Conservation (phyloP, 495 filamentous ascomycete genomes). For the Aspergillus sclerotioniger region DNA sequence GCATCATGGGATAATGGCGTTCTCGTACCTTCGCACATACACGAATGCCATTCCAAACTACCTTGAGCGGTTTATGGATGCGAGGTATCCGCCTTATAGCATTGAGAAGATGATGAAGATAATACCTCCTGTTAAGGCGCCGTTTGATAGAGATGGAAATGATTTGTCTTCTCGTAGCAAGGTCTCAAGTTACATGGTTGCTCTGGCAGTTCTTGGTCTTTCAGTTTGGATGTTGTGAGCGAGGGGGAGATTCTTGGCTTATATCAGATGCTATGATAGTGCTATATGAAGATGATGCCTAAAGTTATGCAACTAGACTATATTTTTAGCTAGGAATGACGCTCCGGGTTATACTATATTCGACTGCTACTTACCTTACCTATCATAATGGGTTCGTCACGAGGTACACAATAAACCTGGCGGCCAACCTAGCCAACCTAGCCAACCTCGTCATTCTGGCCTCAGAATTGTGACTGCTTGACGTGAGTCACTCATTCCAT, state of each 20-base stretch:
- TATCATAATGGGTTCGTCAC: no score
- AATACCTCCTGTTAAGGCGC: not conserved
- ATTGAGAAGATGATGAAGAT: not conserved
- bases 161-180: not conserved
- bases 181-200: not conserved
- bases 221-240: not conserved
- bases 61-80: not conserved
- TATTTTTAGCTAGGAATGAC: not conserved
- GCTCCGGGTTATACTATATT: not conserved
- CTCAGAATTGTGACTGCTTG: no score
- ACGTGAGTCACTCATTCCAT: no score
- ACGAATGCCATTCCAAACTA: not conserved
- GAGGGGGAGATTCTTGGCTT: not conserved
- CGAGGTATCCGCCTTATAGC: slow-evolving; percentile 1
- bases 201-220: not conserved
- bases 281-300: not conserved
- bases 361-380: not conserved
- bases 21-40: not conserved
- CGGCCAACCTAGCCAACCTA: no score
- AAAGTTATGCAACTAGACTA: not conserved
- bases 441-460: no score
- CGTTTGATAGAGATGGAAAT: slow-evolving; percentile 1
- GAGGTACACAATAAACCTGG: no score
- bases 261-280: not conserved
- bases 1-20: slow-evolving; percentile 6